Percentiles rank a stretch among this genome's conserved stretches.
Conservation (phyloP, 2,329 filamentous ascomycete genomes). For the Diaporthe ampelina region DNA sequence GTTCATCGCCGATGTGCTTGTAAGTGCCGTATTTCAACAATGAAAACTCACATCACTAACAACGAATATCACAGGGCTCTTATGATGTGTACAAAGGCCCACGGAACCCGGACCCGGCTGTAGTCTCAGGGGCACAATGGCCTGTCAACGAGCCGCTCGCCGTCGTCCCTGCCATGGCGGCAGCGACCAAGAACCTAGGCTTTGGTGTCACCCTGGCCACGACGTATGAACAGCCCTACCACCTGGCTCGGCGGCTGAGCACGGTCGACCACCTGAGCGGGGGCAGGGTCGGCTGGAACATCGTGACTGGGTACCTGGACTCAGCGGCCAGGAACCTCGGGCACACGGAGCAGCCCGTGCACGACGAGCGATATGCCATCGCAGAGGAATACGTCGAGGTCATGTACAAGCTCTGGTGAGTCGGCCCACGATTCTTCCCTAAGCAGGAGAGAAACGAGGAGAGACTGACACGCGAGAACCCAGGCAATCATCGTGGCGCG, state of each 20-base stretch:
- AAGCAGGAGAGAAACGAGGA: rapidly evolving
- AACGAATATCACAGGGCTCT: conserved; percentile 57
- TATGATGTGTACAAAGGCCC: conserved; percentile 79
- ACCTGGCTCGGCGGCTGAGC: conserved; percentile 74
- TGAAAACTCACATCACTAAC: not conserved
- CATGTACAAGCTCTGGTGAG: conserved; percentile 69
- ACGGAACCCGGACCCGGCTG: conserved; percentile 69
- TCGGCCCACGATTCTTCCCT: conserved; percentile 42
- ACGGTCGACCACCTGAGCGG: conserved; percentile 78
- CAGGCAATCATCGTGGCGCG: conserved; percentile 73
- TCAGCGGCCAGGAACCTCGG: conserved; percentile 77
- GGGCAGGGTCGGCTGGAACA: conserved; percentile 73
- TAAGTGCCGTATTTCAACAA: not conserved
- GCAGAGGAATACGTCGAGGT: conserved; percentile 76
- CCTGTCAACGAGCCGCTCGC: conserved; percentile 78
- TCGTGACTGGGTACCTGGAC: conserved; percentile 80
- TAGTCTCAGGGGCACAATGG: conserved; percentile 76
- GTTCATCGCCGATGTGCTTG: conserved; percentile 55
- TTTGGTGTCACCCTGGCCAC: conserved; percentile 80
- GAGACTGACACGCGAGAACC: not conserved
- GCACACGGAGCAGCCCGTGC: conserved; percentile 55
- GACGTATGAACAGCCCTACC: conserved; percentile 80
- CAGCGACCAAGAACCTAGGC: conserved; percentile 75
- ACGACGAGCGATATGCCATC: conserved; percentile 75
- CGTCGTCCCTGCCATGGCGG: conserved; percentile 77